Evolutionary conservation across 495 filamentous ascomycete species (phyloP).

Genomic region (Penicillium canariense): DNA sequence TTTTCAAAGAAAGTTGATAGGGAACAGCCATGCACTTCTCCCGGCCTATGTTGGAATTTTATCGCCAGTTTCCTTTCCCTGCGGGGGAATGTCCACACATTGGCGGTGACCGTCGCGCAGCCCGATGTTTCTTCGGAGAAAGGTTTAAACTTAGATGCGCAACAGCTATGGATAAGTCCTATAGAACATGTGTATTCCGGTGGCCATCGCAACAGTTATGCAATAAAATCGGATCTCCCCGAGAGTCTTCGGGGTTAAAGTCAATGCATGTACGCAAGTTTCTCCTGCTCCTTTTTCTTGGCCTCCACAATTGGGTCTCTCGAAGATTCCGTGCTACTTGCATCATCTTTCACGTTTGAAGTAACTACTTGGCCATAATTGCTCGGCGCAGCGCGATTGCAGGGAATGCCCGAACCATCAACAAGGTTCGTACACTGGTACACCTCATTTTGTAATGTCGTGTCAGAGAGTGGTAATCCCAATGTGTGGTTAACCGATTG

Average conservation of each 20-base stretch:
- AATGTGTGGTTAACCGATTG: conserved; percentile 27
- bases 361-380: conserved; percentile 23
- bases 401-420: conserved; percentile 21
- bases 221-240: neutral
- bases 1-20: too few species aligned
- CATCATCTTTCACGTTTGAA: conserved; percentile 16
- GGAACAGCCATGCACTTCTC: too few species aligned
- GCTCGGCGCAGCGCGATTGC: conserved; percentile 22
- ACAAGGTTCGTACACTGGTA: conserved; percentile 28
- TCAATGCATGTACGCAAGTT: neutral
- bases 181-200: too few species aligned
- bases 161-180: too few species aligned
- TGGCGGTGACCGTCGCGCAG: too few species aligned
- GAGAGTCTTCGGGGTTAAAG: neutral
- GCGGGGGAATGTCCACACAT: too few species aligned
- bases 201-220: neutral
- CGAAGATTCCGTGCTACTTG: neutral
- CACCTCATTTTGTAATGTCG: conserved; percentile 23
- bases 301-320: neutral
- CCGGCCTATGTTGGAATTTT: too few species aligned
- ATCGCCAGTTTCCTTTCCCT: too few species aligned
- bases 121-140: too few species aligned
- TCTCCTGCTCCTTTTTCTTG: conserved; percentile 4
- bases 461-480: conserved; percentile 22
- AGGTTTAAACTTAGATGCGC: too few species aligned